Conservation (phyloP, 345 rosid genomes). For the Sisymbrium altissimum region DNA sequence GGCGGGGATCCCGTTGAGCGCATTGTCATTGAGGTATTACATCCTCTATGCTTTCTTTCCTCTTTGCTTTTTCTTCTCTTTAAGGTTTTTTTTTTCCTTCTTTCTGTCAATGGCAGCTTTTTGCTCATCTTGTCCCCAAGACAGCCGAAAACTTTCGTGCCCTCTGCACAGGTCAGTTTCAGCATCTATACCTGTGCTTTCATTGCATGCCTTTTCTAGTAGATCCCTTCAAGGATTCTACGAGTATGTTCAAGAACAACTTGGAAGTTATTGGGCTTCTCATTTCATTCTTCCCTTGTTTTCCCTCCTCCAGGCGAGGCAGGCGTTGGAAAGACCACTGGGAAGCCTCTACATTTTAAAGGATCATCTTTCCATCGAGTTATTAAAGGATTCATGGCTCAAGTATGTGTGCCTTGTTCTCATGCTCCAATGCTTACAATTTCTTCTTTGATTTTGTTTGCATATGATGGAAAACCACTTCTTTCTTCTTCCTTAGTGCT, state of each 20-base stretch:
- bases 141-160: conserved; percentile 95
- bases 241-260: neutral
- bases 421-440: neutral
- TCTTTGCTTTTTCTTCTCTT: neutral
- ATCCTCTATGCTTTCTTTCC: neutral
- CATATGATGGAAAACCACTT: neutral
- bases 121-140: conserved; percentile 82
- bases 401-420: conserved; percentile 46
- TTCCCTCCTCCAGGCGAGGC: conserved; percentile 68
- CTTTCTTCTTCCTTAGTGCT: conserved; percentile 7
- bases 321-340: conserved; percentile 76
- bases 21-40: conserved; percentile 76
- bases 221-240: neutral
- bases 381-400: conserved; percentile 95
- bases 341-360: conserved; percentile 82
- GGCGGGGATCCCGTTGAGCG: conserved; percentile 66
- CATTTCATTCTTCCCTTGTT: neutral
- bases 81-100: neutral
- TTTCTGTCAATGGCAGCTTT: conserved; percentile 54
- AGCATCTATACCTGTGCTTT: neutral
- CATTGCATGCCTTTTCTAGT: neutral
- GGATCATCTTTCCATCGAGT: conserved; percentile 86
- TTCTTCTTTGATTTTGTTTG: neutral
- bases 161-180: conserved; percentile 67
- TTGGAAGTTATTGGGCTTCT: conserved; percentile 2